phyloP scores from a whole-genome alignment of 2,329 filamentous ascomycete species.

The Hymenoscyphus repandus region DNA sequence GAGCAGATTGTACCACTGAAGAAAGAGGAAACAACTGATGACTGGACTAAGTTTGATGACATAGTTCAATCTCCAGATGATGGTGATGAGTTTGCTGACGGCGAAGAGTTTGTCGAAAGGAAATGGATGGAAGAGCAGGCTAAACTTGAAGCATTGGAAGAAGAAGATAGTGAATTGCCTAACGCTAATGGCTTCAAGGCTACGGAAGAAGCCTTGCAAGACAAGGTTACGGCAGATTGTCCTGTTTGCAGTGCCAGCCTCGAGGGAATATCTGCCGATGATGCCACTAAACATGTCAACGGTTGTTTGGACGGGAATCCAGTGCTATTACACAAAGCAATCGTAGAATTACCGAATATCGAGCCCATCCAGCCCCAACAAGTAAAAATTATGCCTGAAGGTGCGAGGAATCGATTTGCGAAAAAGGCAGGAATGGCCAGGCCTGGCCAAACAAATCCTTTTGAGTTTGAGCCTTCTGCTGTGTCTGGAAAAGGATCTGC shows the following conservation, averaged over 20 bases:
- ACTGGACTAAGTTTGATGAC: conserved; percentile 50
- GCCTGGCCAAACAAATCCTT: conserved; percentile 77
- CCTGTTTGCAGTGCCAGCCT: conserved; percentile 73
- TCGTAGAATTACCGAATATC: conserved; percentile 14
- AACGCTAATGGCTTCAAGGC: conserved; percentile 15
- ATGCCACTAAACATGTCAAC: conserved; percentile 83
- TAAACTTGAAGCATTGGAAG: conserved; percentile 55
- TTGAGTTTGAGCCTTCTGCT: conserved; percentile 45
- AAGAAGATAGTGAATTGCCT: conserved; percentile 31
- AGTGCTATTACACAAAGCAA: conserved; percentile 44
- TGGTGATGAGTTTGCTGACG: conserved; percentile 34
- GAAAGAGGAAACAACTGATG: conserved; percentile 46
- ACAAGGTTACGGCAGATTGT: conserved; percentile 42
- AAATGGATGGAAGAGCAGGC: conserved; percentile 74
- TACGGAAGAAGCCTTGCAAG: conserved; percentile 9
- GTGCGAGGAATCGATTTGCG: conserved; percentile 46
- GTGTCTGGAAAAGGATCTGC: conserved; percentile 55
- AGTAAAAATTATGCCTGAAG: conserved; percentile 22
- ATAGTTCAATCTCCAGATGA: conserved; percentile 52
- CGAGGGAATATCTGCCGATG: conserved; percentile 52
- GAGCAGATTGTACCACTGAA: conserved; percentile 36
- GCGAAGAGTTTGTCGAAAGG: conserved; percentile 61
- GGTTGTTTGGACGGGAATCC: conserved; percentile 82
- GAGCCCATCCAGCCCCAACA: conserved; percentile 3
- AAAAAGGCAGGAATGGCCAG: conserved; percentile 61